phyloP scores from a whole-genome alignment of 352 stramenopile genomes.

The Phytophthora macrochlamydospora region DNA sequence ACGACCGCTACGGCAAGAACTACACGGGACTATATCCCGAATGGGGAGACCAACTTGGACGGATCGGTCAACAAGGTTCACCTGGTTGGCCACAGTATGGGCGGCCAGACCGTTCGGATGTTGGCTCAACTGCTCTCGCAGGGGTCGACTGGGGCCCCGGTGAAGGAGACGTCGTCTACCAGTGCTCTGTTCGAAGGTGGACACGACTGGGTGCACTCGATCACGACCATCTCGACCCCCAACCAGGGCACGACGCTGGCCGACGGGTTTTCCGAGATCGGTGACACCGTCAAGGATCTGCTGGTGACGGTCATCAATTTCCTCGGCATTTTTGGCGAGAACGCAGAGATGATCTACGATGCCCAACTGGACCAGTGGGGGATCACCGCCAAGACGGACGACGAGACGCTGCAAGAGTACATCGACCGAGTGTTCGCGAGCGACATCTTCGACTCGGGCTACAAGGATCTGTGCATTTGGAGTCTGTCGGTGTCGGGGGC shows the following conservation, averaged over 20 bases:
- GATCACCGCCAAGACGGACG: conserved; percentile 28
- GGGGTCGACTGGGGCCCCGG: conserved; percentile 46
- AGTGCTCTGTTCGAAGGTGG: conserved; percentile 58
- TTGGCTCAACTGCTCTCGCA: conserved; percentile 62
- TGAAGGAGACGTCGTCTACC: conserved; percentile 30
- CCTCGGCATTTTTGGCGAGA: conserved; percentile 31
- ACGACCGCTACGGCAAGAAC: conserved; percentile 45
- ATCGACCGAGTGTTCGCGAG: conserved; percentile 48
- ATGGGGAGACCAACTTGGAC: conserved; percentile 53
- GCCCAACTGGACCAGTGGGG: conserved; percentile 60
- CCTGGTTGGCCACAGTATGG: conserved; percentile 82
- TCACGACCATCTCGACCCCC: conserved; percentile 66
- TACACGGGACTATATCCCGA: conserved; percentile 60
- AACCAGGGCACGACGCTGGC: conserved; percentile 67
- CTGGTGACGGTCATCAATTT: conserved; percentile 33
- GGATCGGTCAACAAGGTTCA: conserved; percentile 70
- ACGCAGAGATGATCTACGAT: conserved; percentile 42
- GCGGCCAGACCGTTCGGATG: conserved; percentile 79
- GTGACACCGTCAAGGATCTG: conserved; percentile 41
- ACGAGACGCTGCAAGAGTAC: conserved; percentile 40
- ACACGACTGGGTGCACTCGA: conserved; percentile 70
- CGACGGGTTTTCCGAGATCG: conserved; percentile 46
- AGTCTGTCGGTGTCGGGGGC: conserved; percentile 53
- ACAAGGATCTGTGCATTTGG: conserved; percentile 52
- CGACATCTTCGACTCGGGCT: conserved; percentile 41